Percentiles rank a stretch among this genome's conserved stretches.
These are phyloP conservation scores for Saturnispora kantuleensis DNA, from an alignment of 805 yeast genomes.

Conservation along the genomic window DNA sequence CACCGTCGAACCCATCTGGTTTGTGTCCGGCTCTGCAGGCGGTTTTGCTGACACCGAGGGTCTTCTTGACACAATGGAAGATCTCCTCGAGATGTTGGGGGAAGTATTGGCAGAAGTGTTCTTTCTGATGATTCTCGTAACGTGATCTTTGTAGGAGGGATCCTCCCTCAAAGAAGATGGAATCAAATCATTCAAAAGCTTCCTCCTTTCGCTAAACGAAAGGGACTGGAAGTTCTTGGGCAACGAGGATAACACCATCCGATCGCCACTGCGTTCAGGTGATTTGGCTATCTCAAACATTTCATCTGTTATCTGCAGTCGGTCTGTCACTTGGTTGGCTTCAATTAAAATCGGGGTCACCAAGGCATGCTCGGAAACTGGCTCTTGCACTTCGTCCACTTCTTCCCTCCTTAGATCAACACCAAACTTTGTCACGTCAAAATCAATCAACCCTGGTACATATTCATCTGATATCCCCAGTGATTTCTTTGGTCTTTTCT, in stretches of 20 bases:
- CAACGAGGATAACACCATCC: constrained; percentile 32
- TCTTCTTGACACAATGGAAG: constrained; percentile 6
- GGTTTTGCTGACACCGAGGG: constrained; percentile 17
- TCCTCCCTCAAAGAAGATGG: constrained; percentile 22
- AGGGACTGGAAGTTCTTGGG: constrained; percentile 41
- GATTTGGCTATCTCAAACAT: constrained; percentile 22
- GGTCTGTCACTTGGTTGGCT: constrained; percentile 3
- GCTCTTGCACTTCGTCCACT: constrained; percentile 5
- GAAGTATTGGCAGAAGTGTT: constrained; percentile 15
- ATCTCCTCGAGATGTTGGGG: constrained; percentile 6
- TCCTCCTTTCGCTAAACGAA: constrained; percentile 44
- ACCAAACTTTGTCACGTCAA: constrained; percentile 22
- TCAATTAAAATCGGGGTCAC: constrained; percentile 24
- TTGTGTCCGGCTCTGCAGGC: constrained; percentile 20
- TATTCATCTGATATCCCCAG: constrained; percentile 66
- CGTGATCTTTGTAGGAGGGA: constrained; percentile 23
- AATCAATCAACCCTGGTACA: constrained; percentile 49
- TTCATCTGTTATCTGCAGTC: constrained; percentile 12
- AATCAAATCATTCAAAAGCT: constrained; percentile 21
- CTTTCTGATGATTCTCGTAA: constrained; percentile 23
- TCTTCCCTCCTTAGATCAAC: constrained; percentile 9
- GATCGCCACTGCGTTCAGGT: constrained; percentile 32
- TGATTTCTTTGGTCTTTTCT: background rate
- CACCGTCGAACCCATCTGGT: constrained; percentile 61
- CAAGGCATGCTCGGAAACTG: constrained; percentile 15